Conservation (phyloP, 2,329 filamentous ascomycete species). For the Talaromyces sp. region DNA sequence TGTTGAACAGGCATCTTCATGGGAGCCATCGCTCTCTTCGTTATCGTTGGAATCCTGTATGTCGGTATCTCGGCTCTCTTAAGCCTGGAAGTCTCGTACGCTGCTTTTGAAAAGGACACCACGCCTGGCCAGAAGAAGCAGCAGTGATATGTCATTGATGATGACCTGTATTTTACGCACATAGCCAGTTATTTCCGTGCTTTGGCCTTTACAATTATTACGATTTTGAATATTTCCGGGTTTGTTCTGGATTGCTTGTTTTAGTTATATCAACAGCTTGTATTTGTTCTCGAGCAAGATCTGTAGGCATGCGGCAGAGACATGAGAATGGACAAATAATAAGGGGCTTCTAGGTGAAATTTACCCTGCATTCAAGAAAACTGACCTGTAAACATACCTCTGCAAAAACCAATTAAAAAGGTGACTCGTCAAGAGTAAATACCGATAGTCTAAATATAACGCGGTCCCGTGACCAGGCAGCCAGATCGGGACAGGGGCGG, state of each 20-base stretch:
- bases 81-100: slow-evolving; percentile 84
- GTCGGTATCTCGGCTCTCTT: slow-evolving; percentile 71
- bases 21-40: slow-evolving; percentile 64
- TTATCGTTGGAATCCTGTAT: slow-evolving; percentile 72
- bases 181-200: neutral
- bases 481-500: neutral
- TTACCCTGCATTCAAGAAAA: neutral
- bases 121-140: slow-evolving; percentile 84
- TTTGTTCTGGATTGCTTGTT: neutral
- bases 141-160: slow-evolving; percentile 47
- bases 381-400: neutral
- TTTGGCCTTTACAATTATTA: neutral
- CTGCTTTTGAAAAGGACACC: slow-evolving; percentile 94
- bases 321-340: neutral
- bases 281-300: neutral
- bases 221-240: neutral
- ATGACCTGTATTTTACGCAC: neutral
- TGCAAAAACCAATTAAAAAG: neutral
- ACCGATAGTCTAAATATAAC: neutral
- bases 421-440: neutral
- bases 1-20: slow-evolving; percentile 71
- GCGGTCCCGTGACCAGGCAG: neutral
- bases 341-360: neutral
- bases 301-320: neutral
- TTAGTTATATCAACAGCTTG: neutral